A percentile compares a stretch with the other conserved stretches of the same genome.
These are phyloP conservation scores for Lycium ferocissimum DNA, from an alignment of 257 asterid genomes.

Conservation along the genomic window DNA sequence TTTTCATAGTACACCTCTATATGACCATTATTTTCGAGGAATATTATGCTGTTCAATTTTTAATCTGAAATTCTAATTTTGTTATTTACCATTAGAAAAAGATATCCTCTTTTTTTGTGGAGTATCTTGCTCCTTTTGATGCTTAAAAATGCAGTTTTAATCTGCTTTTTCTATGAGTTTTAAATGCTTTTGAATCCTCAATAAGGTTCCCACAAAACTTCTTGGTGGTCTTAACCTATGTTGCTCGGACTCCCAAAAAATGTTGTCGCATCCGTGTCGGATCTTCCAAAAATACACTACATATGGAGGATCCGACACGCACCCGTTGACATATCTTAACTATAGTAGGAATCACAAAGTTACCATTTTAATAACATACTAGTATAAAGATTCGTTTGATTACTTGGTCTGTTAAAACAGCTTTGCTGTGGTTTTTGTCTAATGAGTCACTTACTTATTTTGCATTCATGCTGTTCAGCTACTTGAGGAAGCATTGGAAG, in stretches of 20 bases:
- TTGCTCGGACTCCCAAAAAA: no score
- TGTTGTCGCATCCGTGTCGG: no score
- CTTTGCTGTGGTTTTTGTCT: background rate
- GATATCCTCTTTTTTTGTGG: background rate
- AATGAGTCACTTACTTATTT: conserved; percentile 23
- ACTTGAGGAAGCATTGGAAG: conserved; percentile 64
- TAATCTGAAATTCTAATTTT: background rate
- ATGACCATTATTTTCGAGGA: background rate
- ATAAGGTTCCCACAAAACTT: background rate
- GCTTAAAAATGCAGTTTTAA: background rate
- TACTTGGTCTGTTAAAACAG: background rate
- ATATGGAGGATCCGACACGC: no score
- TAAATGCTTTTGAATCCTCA: background rate
- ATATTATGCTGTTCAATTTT: background rate
- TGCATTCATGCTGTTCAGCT: conserved; percentile 47
- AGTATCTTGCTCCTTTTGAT: background rate
- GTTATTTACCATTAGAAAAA: background rate
- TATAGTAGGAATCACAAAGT: background rate
- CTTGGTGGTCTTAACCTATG: background rate
- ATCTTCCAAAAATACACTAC: no score
- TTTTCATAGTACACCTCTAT: background rate
- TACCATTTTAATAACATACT: background rate
- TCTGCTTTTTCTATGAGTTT: background rate
- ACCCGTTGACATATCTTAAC: no score
- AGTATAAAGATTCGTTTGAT: background rate